Evolutionary conservation across 2,329 filamentous ascomycete species (phyloP).

Genomic region (Nemania abortiva): DNA sequence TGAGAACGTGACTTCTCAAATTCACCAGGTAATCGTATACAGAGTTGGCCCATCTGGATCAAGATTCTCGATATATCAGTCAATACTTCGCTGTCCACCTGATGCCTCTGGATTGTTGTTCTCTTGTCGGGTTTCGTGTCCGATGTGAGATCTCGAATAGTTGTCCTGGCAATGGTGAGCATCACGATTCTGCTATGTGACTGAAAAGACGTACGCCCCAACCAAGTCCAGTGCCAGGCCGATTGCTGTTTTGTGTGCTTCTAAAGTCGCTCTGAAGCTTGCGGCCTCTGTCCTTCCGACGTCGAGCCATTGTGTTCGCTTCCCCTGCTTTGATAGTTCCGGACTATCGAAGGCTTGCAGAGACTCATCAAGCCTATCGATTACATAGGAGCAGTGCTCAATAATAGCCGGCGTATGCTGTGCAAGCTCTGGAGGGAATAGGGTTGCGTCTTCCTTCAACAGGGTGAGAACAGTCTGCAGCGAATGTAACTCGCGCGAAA

Average conservation of each 20-base stretch:
- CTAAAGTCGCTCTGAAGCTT: conserved; percentile 52
- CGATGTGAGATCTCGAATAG: conserved; percentile 43
- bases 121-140: conserved; percentile 40
- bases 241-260: conserved; percentile 55
- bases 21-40: conserved; percentile 51
- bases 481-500: conserved; percentile 58
- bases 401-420: conserved; percentile 54
- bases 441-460: conserved; percentile 55
- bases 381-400: conserved; percentile 52
- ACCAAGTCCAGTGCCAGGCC: conserved; percentile 58
- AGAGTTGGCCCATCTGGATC: conserved; percentile 53
- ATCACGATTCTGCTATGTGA: conserved; percentile 19
- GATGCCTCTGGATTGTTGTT: conserved; percentile 42
- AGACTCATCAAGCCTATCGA: conserved; percentile 54
- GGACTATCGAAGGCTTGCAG: conserved; percentile 50
- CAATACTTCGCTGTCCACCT: conserved; percentile 44
- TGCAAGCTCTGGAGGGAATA: conserved; percentile 54
- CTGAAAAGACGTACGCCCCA: conserved; percentile 51
- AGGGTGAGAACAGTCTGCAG: conserved; percentile 56
- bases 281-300: conserved; percentile 51
- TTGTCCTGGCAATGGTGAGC: conserved; percentile 45
- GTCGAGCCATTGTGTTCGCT: conserved; percentile 54
- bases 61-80: conserved; percentile 53
- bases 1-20: conserved; percentile 76
- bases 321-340: conserved; percentile 53